Percentiles rank a stretch among this genome's conserved stretches.
These are phyloP conservation scores for Saccharomycopsis malanga DNA, from an alignment of 805 yeast genomes.

Conservation along the genomic window DNA sequence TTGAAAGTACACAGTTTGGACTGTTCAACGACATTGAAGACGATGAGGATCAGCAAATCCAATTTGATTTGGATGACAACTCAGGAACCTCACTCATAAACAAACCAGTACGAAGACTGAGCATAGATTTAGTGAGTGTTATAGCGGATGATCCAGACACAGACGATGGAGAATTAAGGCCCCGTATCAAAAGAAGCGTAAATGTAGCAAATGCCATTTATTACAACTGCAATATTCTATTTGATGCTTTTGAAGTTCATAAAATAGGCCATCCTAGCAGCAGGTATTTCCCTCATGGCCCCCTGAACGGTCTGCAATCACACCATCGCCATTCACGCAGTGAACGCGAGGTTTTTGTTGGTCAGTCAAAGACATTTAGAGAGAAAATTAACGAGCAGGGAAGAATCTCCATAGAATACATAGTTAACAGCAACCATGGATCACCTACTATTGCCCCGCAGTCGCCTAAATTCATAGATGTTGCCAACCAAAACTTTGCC, in stretches of 20 bases:
- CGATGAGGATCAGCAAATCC: not conserved
- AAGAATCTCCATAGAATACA: conserved; percentile 39
- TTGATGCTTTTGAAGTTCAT: too few relatives aligned
- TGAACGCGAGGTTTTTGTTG: not conserved
- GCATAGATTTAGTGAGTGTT: not conserved
- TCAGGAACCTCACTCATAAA: not conserved
- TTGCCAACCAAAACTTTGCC: conserved; percentile 9
- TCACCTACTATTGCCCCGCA: conserved; percentile 9
- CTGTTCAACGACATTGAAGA: not conserved
- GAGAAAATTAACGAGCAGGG: conserved; percentile 41
- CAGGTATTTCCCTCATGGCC: too few relatives aligned
- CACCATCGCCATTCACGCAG: too few relatives aligned
- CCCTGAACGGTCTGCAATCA: too few relatives aligned
- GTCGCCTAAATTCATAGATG: conserved; percentile 15
- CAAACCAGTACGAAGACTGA: not conserved
- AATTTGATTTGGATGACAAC: not conserved
- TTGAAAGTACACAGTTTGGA: conserved; percentile 51
- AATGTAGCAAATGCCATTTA: not conserved
- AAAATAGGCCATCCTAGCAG: too few relatives aligned
- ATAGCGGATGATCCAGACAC: not conserved
- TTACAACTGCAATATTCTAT: not conserved
- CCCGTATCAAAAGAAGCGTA: too few relatives aligned
- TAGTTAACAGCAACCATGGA: conserved; percentile 15
- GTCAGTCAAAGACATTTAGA: conserved; percentile 25
- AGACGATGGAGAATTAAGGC: not conserved